phyloP scores from a whole-genome alignment of 176 grass and related monocot species.

The Elymus sibiricus region DNA sequence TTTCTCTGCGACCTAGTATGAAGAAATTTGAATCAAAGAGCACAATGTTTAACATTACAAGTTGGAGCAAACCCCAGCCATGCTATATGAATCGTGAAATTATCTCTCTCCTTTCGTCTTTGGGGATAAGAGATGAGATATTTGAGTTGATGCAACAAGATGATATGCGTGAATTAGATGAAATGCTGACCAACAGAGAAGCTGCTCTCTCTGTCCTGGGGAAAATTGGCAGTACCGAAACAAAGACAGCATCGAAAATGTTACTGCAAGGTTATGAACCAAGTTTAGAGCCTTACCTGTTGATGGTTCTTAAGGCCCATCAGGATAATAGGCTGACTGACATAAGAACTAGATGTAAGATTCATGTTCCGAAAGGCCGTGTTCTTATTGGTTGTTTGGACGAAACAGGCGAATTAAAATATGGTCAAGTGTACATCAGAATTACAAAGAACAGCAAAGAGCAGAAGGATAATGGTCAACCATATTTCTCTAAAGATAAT shows the following conservation, averaged over 20 bases:
- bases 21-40: constrained; percentile 87
- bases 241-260: constrained; percentile 54
- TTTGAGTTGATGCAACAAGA: constrained; percentile 75
- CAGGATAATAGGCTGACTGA: constrained; percentile 63
- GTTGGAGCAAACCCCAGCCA: constrained; percentile 69
- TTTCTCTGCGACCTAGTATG: constrained; percentile 88
- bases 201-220: constrained; percentile 59
- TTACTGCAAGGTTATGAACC: constrained; percentile 81
- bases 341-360: constrained; percentile 72
- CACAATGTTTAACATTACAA: constrained; percentile 85
- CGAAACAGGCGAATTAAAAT: constrained; percentile 56
- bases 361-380: constrained; percentile 81
- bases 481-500: constrained; percentile 48
- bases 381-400: constrained; percentile 92
- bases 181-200: constrained; percentile 72
- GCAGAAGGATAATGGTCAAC: constrained; percentile 39
- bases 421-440: constrained; percentile 81
- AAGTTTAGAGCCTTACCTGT: constrained; percentile 69
- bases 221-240: constrained; percentile 51
- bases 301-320: constrained; percentile 81
- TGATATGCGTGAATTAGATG: constrained; percentile 60
- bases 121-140: constrained; percentile 77
- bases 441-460: constrained; percentile 74
- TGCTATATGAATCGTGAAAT: constrained; percentile 87
- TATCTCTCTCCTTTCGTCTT: constrained; percentile 79